Conservation (phyloP, 306 rosid genomes). For the Comarum palustre region DNA sequence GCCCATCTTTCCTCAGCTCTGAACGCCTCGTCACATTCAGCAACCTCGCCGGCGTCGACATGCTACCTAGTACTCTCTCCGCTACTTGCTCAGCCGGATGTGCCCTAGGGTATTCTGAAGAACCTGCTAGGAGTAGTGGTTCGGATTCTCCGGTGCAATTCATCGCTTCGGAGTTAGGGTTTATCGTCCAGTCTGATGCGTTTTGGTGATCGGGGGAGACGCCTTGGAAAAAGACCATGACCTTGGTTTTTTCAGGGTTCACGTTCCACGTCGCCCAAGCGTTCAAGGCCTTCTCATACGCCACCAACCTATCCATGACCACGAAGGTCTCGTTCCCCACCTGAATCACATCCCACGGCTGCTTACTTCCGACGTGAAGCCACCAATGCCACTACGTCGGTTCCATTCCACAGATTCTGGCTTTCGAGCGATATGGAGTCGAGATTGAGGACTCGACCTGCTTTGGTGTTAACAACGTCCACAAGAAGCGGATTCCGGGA, state of each 20-base stretch:
- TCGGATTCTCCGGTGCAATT: conserved; percentile 36
- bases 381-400: conserved; percentile 41
- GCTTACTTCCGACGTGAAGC: conserved; percentile 35
- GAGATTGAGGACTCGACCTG: conserved; percentile 26
- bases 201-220: conserved; percentile 72
- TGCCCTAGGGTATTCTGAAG: conserved; percentile 24
- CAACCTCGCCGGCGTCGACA: conserved; percentile 39
- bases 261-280: conserved; percentile 81
- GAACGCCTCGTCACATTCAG: conserved; percentile 50
- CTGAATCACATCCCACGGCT: conserved; percentile 67
- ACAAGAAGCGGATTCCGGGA: conserved; percentile 35
- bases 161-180: conserved; percentile 12
- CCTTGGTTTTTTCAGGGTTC: conserved; percentile 40
- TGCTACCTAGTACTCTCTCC: conserved; percentile 37
- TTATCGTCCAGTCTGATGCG: conserved; percentile 41
- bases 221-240: conserved; percentile 77
- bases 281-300: conserved; percentile 53
- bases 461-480: conserved; percentile 18
- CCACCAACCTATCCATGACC: conserved; percentile 66
- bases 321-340: conserved; percentile 15
- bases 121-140: conserved; percentile 30
- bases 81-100: conserved; percentile 44
- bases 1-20: conserved; percentile 61
- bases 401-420: conserved; percentile 23
- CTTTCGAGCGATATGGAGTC: conserved; percentile 33